Conservation (phyloP, 2,329 filamentous ascomycete genomes). For the Aspergillus awamori region DNA sequence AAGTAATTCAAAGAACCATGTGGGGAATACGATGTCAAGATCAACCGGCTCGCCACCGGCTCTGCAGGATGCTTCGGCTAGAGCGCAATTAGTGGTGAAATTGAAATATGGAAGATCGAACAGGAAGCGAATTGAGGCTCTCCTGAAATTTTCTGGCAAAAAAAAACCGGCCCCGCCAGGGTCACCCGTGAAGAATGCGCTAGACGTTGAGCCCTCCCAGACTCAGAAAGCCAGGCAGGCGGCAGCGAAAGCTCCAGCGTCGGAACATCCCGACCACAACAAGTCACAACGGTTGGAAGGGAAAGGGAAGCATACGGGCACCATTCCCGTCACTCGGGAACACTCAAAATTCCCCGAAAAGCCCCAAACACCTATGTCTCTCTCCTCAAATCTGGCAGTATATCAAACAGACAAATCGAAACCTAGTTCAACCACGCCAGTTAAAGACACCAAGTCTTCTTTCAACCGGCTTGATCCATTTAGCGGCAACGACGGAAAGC, state of each 20-base stretch:
- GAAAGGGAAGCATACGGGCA: constrained; percentile 25
- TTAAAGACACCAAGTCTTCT: constrained; percentile 44
- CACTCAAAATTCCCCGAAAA: constrained; percentile 43
- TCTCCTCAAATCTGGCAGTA: constrained; percentile 39
- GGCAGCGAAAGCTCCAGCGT: constrained; percentile 13
- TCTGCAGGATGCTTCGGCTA: constrained; percentile 15
- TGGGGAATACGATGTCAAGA: constrained; percentile 7
- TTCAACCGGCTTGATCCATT: constrained; percentile 44
- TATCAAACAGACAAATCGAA: constrained; percentile 29
- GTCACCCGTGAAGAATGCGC: constrained; percentile 29
- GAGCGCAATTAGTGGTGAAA: constrained; percentile 48
- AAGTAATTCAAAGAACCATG: constrained; percentile 7
- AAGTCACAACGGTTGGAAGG: constrained; percentile 23
- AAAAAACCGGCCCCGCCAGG: constrained; percentile 32
- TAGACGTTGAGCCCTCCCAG: constrained; percentile 24
- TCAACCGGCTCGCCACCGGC: constrained; percentile 13
- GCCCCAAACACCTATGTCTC: constrained; percentile 38
- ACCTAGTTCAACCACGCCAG: constrained; percentile 43
- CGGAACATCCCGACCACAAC: constrained; percentile 15
- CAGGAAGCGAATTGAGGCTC: constrained; percentile 50
- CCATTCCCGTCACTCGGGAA: constrained; percentile 34
- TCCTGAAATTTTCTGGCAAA: constrained; percentile 49
- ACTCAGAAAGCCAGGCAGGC: constrained; percentile 23
- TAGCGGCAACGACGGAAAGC: constrained; percentile 43
- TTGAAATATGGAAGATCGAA: constrained; percentile 57